Evolutionary conservation across 108 stramenopile species (phyloP).

Genomic region (Cylindrotheca fusiformis): DNA sequence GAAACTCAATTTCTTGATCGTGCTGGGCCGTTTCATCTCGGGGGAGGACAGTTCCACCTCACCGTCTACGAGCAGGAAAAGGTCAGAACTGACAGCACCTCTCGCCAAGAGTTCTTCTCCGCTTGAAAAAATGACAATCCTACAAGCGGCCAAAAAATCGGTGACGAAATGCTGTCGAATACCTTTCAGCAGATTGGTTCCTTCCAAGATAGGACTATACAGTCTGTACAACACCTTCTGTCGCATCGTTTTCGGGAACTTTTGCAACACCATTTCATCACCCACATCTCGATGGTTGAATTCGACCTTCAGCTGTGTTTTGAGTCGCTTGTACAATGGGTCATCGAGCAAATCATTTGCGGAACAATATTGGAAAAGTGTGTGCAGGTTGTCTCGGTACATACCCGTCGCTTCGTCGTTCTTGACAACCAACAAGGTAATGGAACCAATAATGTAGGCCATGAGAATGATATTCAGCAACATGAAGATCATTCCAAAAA

Average conservation of each 20-base stretch:
- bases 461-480: slow-evolving; percentile 37
- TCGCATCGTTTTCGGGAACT: slow-evolving; percentile 43
- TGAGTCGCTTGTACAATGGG: slow-evolving; percentile 24
- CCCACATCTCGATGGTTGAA: slow-evolving; percentile 47
- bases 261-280: slow-evolving; percentile 49
- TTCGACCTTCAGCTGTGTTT: slow-evolving; percentile 42
- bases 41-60: slow-evolving; percentile 20
- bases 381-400: slow-evolving; percentile 33
- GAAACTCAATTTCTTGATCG: neutral
- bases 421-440: slow-evolving; percentile 60
- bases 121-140: slow-evolving; percentile 48
- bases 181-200: slow-evolving; percentile 41
- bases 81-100: slow-evolving; percentile 34
- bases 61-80: slow-evolving; percentile 56
- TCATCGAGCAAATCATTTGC: slow-evolving; percentile 23
- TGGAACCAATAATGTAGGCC: slow-evolving; percentile 59
- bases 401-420: slow-evolving; percentile 44
- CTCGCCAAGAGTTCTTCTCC: slow-evolving; percentile 47
- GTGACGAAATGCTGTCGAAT: slow-evolving; percentile 50
- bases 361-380: slow-evolving; percentile 23
- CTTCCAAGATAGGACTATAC: slow-evolving; percentile 35
- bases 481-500: slow-evolving; percentile 49
- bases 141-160: slow-evolving; percentile 41
- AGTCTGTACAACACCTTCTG: slow-evolving; percentile 40
- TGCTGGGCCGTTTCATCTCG: neutral